A percentile compares a stretch with the other conserved stretches of the same genome.
These are phyloP conservation scores for Kwoniella sp. DNA, from an alignment of 768 basidiomycete species.

Conservation along the genomic window DNA sequence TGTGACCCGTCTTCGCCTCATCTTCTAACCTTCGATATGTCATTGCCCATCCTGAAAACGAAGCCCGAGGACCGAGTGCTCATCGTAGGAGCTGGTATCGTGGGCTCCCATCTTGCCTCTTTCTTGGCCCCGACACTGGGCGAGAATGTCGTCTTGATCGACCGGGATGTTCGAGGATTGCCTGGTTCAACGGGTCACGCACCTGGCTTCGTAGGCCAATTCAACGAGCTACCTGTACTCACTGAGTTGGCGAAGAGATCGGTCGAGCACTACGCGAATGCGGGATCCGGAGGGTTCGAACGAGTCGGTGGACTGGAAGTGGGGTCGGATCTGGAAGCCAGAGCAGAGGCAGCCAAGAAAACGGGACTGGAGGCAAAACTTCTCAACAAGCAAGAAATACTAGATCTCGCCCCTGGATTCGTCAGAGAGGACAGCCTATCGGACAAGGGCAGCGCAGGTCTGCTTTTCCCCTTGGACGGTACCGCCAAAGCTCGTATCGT, in stretches of 20 bases:
- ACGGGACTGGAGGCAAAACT: constrained; percentile 4
- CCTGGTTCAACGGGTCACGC: constrained; percentile 29
- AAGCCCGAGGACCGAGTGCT: constrained; percentile 6
- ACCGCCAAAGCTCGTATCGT: constrained; percentile 18
- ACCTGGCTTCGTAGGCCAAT: constrained; percentile 29
- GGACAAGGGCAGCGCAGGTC: constrained; percentile 3
- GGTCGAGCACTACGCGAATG: constrained; percentile 4
- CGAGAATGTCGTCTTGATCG: constrained; percentile 11
- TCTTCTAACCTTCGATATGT: too few species aligned
- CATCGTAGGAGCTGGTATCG: constrained; percentile 25
- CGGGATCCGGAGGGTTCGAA: constrained; percentile 14
- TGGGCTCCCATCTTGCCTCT: constrained; percentile 21
- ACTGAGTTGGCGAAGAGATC: constrained; percentile 26
- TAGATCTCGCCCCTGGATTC: constrained; percentile 17
- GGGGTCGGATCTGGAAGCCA: background rate
- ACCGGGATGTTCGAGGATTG: constrained; percentile 17
- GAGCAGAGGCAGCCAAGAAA: constrained; percentile 7
- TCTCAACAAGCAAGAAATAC: constrained; percentile 6
- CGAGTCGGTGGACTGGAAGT: constrained; percentile 23
- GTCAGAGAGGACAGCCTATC: constrained; percentile 2
- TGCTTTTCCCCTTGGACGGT: constrained; percentile 21
- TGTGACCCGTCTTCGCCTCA: too few species aligned
- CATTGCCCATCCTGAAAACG: constrained; percentile 4
- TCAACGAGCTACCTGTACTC: constrained; percentile 16
- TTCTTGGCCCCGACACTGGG: constrained; percentile 9